Base-by-base conservation (phyloP, 202 grass and related monocot genomes). In the Hordeum pubiflorum region DNA sequence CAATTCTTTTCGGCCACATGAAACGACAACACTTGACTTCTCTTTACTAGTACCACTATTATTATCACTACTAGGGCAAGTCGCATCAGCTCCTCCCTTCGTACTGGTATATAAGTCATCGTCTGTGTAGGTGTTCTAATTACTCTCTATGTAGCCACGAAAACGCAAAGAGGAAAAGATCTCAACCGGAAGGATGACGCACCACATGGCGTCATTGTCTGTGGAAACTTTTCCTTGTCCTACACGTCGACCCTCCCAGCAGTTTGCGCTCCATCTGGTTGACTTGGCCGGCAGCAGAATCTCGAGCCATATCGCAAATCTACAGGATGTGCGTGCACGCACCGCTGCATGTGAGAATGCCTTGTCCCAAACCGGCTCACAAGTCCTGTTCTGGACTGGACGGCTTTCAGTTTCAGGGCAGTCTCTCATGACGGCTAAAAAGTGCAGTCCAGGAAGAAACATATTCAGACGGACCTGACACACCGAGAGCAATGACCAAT, bases 151-250 rank as follows among this genome's bases (percentile, higher is more conserved):
- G 27, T 29, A 58, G 72, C 23, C 23, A 76, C 46, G 4, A 52
- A 18, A 52, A 3, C 48, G 48, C 17, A 50, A 50, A 52, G 48
- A 52, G 48, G 6, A 52, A 52, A 52, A 52, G 5, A 52, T 52
- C 48, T 52, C 17, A 52, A 7, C 6, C 48, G 48, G 17, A 50
- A 52, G 2, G 40, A 9, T 81, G 78, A 81, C 84, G 70, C 78
- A 81, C 78, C 46, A 46, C 50, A 74, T 86, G 70, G 61, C 84
- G 70, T 76, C 84, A 86, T 75, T 66, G 6, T 7, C 23, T 5
- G 6, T 17, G 11, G 33, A 72, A 54, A 32, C 10, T 43, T 14
- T 27, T 33, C 21, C n/a, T 26, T 26, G 24, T 1, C 0, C 24
- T 37, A 7, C 15, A 44, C 24, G 15, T 33, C 39, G 5, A 71